Conservation (phyloP, 2,329 filamentous ascomycete genomes). For the Dactylonectria macrodidyma region DNA sequence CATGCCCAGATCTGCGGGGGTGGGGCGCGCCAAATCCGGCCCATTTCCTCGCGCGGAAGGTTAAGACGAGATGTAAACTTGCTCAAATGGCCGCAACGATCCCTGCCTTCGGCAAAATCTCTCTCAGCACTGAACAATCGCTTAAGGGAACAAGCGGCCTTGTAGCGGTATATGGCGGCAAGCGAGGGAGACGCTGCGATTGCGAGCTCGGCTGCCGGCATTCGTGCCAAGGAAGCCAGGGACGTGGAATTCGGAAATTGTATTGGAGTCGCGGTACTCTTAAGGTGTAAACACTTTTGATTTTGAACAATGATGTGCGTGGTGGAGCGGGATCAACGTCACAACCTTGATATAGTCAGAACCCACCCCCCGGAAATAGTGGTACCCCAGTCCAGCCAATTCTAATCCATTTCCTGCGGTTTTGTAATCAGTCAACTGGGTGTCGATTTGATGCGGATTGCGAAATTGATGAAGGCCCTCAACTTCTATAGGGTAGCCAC, state of each 20-base stretch:
- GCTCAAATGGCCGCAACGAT: constrained; percentile 59
- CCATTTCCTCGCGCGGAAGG: constrained; percentile 24
- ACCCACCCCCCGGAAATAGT: too few relatives aligned
- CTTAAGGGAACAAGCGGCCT: neutral
- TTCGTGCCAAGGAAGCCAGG: neutral
- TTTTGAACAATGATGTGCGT: too few relatives aligned
- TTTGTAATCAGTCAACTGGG: neutral
- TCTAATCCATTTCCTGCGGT: too few relatives aligned
- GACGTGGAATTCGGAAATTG: neutral
- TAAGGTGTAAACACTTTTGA: too few relatives aligned
- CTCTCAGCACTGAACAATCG: neutral
- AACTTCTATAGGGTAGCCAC: neutral
- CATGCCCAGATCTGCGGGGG: constrained; percentile 30
- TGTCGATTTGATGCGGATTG: neutral
- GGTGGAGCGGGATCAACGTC: too few relatives aligned
- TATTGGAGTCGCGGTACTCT: neutral
- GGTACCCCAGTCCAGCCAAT: too few relatives aligned
- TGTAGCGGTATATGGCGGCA: constrained; percentile 4
- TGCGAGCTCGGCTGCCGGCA: neutral
- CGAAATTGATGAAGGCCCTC: neutral
- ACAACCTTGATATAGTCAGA: too few relatives aligned
- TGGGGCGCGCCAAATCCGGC: constrained; percentile 26
- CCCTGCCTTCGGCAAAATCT: constrained; percentile 29
- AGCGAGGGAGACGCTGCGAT: constrained; percentile 6
- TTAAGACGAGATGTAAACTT: constrained; percentile 53